Evolutionary conservation across 345 rosid species (phyloP), one percentile per base, ranked within the genome.

Genomic region (Anacardium occidentale): DNA sequence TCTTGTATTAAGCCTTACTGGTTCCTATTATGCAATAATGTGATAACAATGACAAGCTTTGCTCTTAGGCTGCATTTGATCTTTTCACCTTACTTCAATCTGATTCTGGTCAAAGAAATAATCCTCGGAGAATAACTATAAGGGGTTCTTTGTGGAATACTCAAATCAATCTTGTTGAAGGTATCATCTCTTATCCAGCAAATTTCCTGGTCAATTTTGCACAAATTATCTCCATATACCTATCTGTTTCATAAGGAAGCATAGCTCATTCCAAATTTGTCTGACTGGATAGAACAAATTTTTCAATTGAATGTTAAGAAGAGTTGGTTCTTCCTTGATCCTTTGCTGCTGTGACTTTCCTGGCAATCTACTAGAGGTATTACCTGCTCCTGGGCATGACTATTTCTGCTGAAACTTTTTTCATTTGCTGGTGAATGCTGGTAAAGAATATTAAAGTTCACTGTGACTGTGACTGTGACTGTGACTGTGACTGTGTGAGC

Each of bases 11-110:
- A 22, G 14, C 20, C 52, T 57, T 24, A 11, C 20, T 24, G 64
- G 48, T 78, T 59, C 57, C 57, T 68, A 7, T 53, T 21, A 68
- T 63, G 77, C 80, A 68, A 68, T 68, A 77, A 77, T 32, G 66
- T 56, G 69, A 17, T 52, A 52, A 64, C n/a, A 59, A 48, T 60
- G 74, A 71, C 14, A 24, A 72, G 75, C 67, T 72, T 58, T 62
- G 40, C 75, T 64, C 69, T 63, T 37, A 56, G 40, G 42, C 48
- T n/a, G 45, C 44, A 26, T 17, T 9, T 53, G n/a, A 17, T 18
- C 17, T 13, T 50, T 66, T 25, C 50, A 51, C 25, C 55, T 48
- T 58, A 62, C 42, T 9, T 42, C 52, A 63, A 42, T 63, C 52
- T 63, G 67, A 50, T 25, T 37, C 42, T 37, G 42, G 42, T 3